A percentile compares a stretch with the other conserved stretches of the same genome.
phyloP scores from a whole-genome alignment of 768 basidiomycete species.

The Auricularia auricula-judae region DNA sequence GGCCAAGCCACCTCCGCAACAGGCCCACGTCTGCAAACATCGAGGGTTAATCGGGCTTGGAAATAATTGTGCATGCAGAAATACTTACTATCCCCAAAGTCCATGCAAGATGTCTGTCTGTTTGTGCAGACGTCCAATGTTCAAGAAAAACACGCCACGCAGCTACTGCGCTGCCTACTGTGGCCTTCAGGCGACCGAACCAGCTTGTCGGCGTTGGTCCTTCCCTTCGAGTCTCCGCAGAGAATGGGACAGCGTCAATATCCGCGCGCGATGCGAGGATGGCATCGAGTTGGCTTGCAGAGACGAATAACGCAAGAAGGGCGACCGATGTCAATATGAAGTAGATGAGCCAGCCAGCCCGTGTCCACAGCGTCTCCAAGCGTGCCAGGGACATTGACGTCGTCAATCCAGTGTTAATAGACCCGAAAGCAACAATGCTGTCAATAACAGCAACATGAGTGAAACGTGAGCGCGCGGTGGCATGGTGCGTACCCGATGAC shows the following conservation, averaged over 20 bases:
- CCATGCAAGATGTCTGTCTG: slow-evolving; percentile 82
- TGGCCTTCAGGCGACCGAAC: slow-evolving; percentile 7
- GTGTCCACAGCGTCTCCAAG: slow-evolving; percentile 75
- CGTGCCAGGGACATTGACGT: slow-evolving; percentile 62
- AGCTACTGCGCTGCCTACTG: slow-evolving; percentile 36
- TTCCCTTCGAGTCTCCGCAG: slow-evolving; percentile 9
- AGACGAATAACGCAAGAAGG: slow-evolving; percentile 53
- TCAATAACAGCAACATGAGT: slow-evolving; percentile 28
- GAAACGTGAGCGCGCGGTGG: background rate
- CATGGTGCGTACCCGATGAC: slow-evolving; percentile 3
- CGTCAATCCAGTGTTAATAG: slow-evolving; percentile 70
- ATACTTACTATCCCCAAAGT: slow-evolving; percentile 60
- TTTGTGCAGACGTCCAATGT: slow-evolving; percentile 62
- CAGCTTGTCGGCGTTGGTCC: background rate
- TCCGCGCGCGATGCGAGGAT: slow-evolving; percentile 64
- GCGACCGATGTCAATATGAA: slow-evolving; percentile 72
- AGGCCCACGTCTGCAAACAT: slow-evolving; percentile 53
- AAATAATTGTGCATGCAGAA: background rate
- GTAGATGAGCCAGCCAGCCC: slow-evolving; percentile 82
- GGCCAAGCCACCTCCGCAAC: slow-evolving; percentile 81
- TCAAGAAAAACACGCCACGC: slow-evolving; percentile 56
- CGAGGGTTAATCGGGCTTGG: background rate
- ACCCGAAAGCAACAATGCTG: slow-evolving; percentile 81
- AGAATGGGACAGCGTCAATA: slow-evolving; percentile 46
- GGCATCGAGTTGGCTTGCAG: slow-evolving; percentile 60